Conservation (phyloP, 2,329 filamentous ascomycete genomes). For the Fusarium phyllophilum region DNA sequence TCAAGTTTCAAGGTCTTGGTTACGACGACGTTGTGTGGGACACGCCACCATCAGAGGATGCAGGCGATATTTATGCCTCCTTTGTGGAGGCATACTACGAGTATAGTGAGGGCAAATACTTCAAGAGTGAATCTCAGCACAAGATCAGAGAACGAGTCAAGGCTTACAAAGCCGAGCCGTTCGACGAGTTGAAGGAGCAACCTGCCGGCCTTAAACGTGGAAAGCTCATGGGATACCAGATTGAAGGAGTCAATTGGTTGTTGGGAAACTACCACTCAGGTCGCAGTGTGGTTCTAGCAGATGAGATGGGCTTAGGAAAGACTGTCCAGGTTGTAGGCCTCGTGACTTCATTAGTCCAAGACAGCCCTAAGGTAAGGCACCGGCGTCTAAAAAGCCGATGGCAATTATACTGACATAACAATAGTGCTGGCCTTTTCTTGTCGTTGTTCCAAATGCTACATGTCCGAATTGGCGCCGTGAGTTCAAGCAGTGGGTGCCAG, state of each 20-base stretch:
- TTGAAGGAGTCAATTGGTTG: conserved; percentile 95
- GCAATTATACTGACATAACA: conserved; percentile 21
- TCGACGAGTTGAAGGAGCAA: conserved; percentile 76
- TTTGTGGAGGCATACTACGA: conserved; percentile 88
- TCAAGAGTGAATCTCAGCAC: conserved; percentile 64
- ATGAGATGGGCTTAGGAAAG: conserved; percentile 98
- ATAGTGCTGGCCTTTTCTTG: conserved; percentile 86
- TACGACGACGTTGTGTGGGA: conserved; percentile 97
- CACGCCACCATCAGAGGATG: conserved; percentile 74
- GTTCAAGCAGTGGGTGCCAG: conserved; percentile 92
- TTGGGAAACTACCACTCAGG: conserved; percentile 86
- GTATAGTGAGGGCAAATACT: conserved; percentile 82
- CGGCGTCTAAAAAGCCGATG: not conserved
- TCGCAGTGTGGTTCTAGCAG: conserved; percentile 89
- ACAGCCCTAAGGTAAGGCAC: conserved; percentile 60
- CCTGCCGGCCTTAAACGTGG: conserved; percentile 79
- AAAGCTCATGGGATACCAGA: conserved; percentile 90
- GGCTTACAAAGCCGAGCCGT: conserved; percentile 72
- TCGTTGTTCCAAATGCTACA: conserved; percentile 94
- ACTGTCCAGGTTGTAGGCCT: conserved; percentile 92
- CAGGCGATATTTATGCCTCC: conserved; percentile 75
- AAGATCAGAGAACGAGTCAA: conserved; percentile 75
- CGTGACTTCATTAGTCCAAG: conserved; percentile 76
- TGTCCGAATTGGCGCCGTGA: conserved; percentile 98
- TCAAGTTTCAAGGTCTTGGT: conserved; percentile 92